Base-by-base conservation (phyloP, 2,329 filamentous ascomycete species). In the Alternaria burnsii region DNA sequence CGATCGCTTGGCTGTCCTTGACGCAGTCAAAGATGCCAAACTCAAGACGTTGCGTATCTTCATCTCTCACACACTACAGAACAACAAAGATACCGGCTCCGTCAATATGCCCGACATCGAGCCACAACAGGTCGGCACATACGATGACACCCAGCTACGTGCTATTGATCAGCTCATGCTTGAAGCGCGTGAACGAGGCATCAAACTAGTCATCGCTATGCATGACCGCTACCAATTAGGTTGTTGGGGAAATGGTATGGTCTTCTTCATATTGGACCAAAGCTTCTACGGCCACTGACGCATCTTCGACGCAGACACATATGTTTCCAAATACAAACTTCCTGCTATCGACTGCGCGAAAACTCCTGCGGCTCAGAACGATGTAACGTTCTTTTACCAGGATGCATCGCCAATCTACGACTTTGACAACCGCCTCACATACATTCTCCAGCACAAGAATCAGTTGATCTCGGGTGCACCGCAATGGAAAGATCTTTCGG, bases 51-150 rank as follows among this genome's bases (percentile, higher is more conserved):
- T 60, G 32, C 58, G 58, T 3, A 28, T 60, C 8, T 60, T 60
- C 43, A 60, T 60, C 40, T 60, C 53, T 1, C 43, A 50, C n/a
- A 60, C 58, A n/a, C 16, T 40, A 3, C 20, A 36, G 10, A 57
- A 60, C 43, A 60, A 60, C 52, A 60, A 60, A 10, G 43, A 56
- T 40, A 57, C 58, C 41, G 53, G 53, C 5, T 60, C 58, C 16
- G 42, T 56, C 22, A 38, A 60, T 10, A 60, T 60, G 52, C 58
- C 58, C 36, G 52, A 60, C 30, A 60, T 60, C 38, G 58, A 60
- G 38, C 58, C 52, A 12, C 18, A 40, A 12, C 43, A 46, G 3
- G 43, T 46, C 16, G 43, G 43, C 26, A 52, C 26, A n/a, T 59
- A 50, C 12, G 56, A 55, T 32, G 51, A 59, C 41, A 59, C 56